Base-by-base conservation (phyloP, 306 rosid species). In the Trifolium repens region DNA sequence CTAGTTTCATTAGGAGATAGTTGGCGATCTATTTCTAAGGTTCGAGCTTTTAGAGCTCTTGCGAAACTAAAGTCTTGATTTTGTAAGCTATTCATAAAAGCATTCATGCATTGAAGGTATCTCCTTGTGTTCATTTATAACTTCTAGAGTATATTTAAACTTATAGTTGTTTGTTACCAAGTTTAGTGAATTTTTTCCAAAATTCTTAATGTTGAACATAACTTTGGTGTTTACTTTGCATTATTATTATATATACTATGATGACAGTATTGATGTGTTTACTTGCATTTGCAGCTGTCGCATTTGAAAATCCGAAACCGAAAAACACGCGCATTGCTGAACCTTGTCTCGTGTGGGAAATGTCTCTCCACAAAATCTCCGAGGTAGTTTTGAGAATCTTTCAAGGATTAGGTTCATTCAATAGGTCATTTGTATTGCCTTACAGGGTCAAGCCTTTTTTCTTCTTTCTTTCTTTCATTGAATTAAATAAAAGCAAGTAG, bases 281-380 rank as follows among this genome's bases (percentile, higher is more conserved):
- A 26, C 76, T 59, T 84, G 78, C 24, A 60, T 78, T 69, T 83
- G 88, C 99, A 96, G 99, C 93, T 92, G 76, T 96, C 99, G 8
- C 92, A 96, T 50, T 88, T 89, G 88, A 92, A 83, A 81, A 80
- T 87, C 40, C 85, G 89, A 78, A 74, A 85, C 26, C 82, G 91
- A 52, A 89, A 76, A 80, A 82, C 98, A 39, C 92, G 65, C 60
- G 81, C 97, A 3, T 76, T 96, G 86, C 85, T 92, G 87, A 89
- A 92, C 71, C 87, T 96, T 62, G 92, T 96, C 13, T 84, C 96
- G 22, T 96, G 99, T 60, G 99, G 99, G 71, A 90, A 71, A 69
- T 92, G 98, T 83, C 90, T 92, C 47, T 70, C 88, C 35, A 57
- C 91, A 68, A 90, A 87, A 81, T 92, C 96, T 63, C 92, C 97